Evolutionary conservation across 768 basidiomycete genomes (phyloP).

Genomic region (Auriscalpium microsporum): DNA sequence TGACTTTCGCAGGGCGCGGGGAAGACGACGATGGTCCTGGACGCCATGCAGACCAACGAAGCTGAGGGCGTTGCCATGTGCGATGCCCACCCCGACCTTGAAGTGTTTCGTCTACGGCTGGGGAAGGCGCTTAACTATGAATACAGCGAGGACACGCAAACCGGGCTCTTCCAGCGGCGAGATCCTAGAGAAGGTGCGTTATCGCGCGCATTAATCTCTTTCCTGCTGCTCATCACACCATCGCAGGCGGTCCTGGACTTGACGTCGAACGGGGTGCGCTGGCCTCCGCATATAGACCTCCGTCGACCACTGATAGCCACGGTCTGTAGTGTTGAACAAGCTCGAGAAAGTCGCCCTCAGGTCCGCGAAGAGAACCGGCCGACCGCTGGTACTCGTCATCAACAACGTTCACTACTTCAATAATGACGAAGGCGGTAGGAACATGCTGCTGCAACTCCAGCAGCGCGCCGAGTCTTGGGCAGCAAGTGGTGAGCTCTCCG

Average conservation of each 20-base stretch:
- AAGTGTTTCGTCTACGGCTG: constrained; percentile 77
- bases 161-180: constrained; percentile 68
- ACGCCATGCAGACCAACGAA: constrained; percentile 65
- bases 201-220: constrained; percentile 6
- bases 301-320: neutral
- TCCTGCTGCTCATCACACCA: neutral
- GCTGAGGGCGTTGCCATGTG: constrained; percentile 70
- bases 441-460: constrained; percentile 80
- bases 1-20: constrained; percentile 50
- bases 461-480: constrained; percentile 84
- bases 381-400: constrained; percentile 72
- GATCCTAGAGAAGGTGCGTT: constrained; percentile 70
- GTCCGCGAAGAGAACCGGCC: constrained; percentile 43
- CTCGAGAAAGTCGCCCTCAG: constrained; percentile 78
- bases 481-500: constrained; percentile 47
- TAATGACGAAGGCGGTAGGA: constrained; percentile 68
- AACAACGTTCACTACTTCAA: constrained; percentile 73
- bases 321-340: constrained; percentile 58
- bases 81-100: constrained; percentile 80
- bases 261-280: constrained; percentile 70
- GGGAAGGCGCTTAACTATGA: constrained; percentile 85
- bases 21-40: constrained; percentile 78
- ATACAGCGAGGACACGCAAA: constrained; percentile 76
- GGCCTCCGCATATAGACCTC: too few relatives aligned
- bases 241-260: constrained; percentile 58